Percentiles rank a stretch among this genome's conserved stretches.
Conservation (phyloP, 805 yeast genomes). For the Spathaspora sp. region DNA sequence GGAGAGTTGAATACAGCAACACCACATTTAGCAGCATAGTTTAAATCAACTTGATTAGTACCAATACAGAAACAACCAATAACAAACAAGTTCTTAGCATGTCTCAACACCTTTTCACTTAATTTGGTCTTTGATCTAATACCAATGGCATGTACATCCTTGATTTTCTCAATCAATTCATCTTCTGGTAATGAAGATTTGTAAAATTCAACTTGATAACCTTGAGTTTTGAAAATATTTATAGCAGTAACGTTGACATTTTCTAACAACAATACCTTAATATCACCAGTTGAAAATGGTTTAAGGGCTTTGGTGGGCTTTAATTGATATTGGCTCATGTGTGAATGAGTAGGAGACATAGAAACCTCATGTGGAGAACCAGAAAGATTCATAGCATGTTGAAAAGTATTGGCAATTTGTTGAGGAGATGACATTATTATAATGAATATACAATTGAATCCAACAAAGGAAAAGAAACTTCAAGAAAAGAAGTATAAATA, state of each 20-base stretch:
- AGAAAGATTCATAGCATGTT: constrained; percentile 50
- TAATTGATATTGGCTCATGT: constrained; percentile 50
- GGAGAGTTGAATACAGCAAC: constrained; percentile 98
- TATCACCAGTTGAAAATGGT: constrained; percentile 94
- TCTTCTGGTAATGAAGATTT: constrained; percentile 88
- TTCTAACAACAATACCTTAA: constrained; percentile 85
- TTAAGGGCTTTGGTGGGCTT: constrained; percentile 67
- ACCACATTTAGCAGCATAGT: constrained; percentile 88
- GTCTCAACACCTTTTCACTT: constrained; percentile 70
- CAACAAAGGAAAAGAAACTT: not conserved
- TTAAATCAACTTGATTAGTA: constrained; percentile 94
- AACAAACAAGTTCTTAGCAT: constrained; percentile 85
- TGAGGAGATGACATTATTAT: constrained; percentile 59
- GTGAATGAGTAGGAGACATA: constrained; percentile 79
- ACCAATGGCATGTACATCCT: constrained; percentile 94
- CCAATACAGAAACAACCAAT: constrained; percentile 99
- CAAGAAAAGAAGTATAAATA: not conserved
- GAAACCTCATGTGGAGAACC: constrained; percentile 71
- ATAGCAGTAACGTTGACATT: constrained; percentile 93
- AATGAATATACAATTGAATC: not conserved
- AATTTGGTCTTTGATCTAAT: constrained; percentile 95
- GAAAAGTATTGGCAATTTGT: constrained; percentile 61
- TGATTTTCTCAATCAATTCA: constrained; percentile 89
- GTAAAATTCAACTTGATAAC: constrained; percentile 94
- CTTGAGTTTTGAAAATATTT: constrained; percentile 79